Conservation (phyloP, 495 filamentous ascomycete genomes). For the Tuber borchii region DNA sequence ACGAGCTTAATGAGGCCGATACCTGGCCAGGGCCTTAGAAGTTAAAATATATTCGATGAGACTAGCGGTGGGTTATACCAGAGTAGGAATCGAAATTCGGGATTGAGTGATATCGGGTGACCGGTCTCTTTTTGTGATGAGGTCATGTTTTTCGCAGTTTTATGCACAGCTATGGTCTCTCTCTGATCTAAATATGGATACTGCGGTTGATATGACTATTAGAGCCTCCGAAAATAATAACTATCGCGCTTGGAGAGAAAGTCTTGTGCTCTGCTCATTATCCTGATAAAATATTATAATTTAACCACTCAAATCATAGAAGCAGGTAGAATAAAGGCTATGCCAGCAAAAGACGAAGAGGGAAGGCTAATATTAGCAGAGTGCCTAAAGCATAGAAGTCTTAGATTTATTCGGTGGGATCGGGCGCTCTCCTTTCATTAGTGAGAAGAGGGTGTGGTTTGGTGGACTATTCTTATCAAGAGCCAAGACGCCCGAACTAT, state of each 20-base stretch:
- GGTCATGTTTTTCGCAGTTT: not conserved
- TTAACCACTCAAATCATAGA: not conserved
- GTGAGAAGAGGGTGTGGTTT: not conserved
- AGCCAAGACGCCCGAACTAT: not conserved
- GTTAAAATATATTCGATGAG: not conserved
- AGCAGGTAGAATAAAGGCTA: not conserved
- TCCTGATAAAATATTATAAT: not conserved
- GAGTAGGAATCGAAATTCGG: not conserved
- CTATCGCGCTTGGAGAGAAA: not conserved
- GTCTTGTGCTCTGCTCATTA: not conserved
- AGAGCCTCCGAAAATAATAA: not conserved
- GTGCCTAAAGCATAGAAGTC: not conserved
- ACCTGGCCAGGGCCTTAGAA: not conserved
- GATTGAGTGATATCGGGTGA: not conserved
- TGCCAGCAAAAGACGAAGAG: not conserved
- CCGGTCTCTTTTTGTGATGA: not conserved
- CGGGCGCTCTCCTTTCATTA: not conserved
- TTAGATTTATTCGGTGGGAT: not conserved
- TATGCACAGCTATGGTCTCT: not conserved
- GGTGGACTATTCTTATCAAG: not conserved
- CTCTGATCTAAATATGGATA: not conserved
- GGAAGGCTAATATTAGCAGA: not conserved
- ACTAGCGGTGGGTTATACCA: not conserved
- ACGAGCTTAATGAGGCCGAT: not conserved
- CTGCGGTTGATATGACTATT: not conserved